Evolutionary conservation across 108 stramenopile species (phyloP).

Genomic region (Skeletonema grethae): DNA sequence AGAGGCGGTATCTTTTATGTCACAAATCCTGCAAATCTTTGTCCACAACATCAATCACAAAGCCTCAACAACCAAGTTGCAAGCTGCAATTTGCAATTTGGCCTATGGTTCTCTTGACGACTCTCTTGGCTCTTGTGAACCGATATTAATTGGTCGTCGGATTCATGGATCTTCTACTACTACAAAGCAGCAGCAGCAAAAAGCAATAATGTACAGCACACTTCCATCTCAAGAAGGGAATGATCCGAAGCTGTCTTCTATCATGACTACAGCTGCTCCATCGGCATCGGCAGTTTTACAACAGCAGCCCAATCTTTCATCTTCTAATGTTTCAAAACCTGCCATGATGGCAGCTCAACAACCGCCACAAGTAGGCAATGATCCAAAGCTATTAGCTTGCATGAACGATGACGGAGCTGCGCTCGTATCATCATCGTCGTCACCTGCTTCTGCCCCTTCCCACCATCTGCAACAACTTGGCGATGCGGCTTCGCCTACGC

Average conservation of each 20-base stretch:
- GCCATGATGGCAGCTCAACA: not conserved
- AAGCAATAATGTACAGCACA: not conserved
- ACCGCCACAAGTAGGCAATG: not conserved
- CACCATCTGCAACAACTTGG: not conserved
- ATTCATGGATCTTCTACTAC: no score
- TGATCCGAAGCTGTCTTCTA: conserved; percentile 4
- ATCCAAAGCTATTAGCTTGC: not conserved
- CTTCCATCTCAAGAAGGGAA: not conserved
- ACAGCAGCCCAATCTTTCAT: not conserved
- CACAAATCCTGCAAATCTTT: no score
- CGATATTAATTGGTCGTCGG: no score
- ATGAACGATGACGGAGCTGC: not conserved
- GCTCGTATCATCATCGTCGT: not conserved
- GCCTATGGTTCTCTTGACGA: no score
- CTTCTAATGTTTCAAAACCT: no score
- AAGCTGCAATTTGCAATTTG: no score
- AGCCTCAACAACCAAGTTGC: no score
- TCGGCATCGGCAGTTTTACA: not conserved
- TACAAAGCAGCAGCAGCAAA: no score
- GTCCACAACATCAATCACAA: no score
- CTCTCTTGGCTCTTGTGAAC: no score
- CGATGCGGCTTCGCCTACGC: not conserved
- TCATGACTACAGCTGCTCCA: not conserved
- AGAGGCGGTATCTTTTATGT: not conserved
- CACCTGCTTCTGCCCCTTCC: not conserved